Percentiles rank a stretch among this genome's conserved stretches.
These are phyloP conservation scores for Boletus reticuloceps DNA, from an alignment of 768 basidiomycete species.

Conservation along the genomic window DNA sequence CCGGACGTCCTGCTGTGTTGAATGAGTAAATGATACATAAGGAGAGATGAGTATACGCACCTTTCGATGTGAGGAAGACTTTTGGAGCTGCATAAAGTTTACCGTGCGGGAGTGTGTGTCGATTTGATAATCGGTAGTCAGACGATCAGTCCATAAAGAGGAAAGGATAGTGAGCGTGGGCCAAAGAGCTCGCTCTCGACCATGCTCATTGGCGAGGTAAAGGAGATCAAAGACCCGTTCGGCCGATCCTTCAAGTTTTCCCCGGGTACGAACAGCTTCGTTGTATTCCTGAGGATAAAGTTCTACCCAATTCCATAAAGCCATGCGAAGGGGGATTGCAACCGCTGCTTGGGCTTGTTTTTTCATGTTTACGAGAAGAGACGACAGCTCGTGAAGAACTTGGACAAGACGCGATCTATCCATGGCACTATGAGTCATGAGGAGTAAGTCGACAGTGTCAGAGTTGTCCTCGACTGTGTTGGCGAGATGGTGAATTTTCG, in stretches of 20 bases:
- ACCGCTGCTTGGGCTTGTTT: slow-evolving; percentile 70
- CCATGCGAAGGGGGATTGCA: slow-evolving; percentile 67
- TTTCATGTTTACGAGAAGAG: slow-evolving; percentile 79
- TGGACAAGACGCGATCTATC: slow-evolving; percentile 66
- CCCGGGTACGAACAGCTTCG: slow-evolving; percentile 59
- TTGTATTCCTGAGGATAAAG: slow-evolving; percentile 76
- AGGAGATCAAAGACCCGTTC: slow-evolving; percentile 86
- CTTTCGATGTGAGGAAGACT: slow-evolving; percentile 31
- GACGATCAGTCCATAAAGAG: slow-evolving; percentile 71
- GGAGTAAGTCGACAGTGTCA: slow-evolving; percentile 71
- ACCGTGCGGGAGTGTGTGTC: slow-evolving; percentile 32
- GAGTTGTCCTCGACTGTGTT: slow-evolving; percentile 48
- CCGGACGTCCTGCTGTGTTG: slow-evolving; percentile 40
- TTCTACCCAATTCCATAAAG: slow-evolving; percentile 91
- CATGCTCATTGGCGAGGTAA: slow-evolving; percentile 44
- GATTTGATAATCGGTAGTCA: slow-evolving; percentile 55
- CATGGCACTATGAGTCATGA: slow-evolving; percentile 76
- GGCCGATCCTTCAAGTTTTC: slow-evolving; percentile 73
- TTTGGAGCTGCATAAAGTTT: slow-evolving; percentile 30
- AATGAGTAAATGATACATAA: background rate
- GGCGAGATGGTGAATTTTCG: slow-evolving; percentile 67
- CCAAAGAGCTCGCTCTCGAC: slow-evolving; percentile 62
- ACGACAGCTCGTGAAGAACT: slow-evolving; percentile 77
- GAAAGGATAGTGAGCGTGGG: slow-evolving; percentile 76
- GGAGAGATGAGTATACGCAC: slow-evolving; percentile 5